Conservation (phyloP, 257 asterid species). For the Rubia yunnanensis region DNA sequence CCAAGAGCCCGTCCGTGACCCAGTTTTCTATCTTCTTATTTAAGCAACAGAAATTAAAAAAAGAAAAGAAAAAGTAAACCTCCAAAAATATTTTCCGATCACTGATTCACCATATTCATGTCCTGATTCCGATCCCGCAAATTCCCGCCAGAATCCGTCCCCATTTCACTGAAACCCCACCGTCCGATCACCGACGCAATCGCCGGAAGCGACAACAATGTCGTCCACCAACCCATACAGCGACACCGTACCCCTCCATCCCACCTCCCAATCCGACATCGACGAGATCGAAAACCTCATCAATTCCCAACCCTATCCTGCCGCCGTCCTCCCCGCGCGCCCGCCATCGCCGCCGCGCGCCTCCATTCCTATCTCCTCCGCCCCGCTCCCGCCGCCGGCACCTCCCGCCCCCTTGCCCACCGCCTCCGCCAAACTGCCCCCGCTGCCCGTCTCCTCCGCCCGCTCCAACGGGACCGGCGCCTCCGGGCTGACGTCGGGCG, state of each 20-base stretch:
- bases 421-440: constrained; percentile 20
- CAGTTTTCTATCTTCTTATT: neutral
- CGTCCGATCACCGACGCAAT: neutral
- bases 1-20: neutral
- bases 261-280: constrained; percentile 87
- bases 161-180: neutral
- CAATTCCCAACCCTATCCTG: constrained; percentile 51
- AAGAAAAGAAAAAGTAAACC: neutral
- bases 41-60: neutral
- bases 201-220: constrained; percentile 26
- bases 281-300: constrained; percentile 98
- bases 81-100: constrained; percentile 4
- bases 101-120: neutral
- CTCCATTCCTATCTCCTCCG: constrained; percentile 50
- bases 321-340: constrained; percentile 66
- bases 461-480: constrained; percentile 9
- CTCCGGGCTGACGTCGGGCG: constrained; percentile 19
- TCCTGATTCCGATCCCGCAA: neutral
- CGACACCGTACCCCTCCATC: constrained; percentile 70
- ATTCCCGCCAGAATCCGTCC: neutral
- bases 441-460: constrained; percentile 32
- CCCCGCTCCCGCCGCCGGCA: constrained; percentile 17
- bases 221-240: constrained; percentile 41
- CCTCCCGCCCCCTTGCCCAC: constrained; percentile 8
- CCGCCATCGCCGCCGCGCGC: constrained; percentile 82